A percentile compares a stretch with the other conserved stretches of the same genome.
phyloP scores from a whole-genome alignment of 257 asterid genomes.

The Solanum gandarillasii region DNA sequence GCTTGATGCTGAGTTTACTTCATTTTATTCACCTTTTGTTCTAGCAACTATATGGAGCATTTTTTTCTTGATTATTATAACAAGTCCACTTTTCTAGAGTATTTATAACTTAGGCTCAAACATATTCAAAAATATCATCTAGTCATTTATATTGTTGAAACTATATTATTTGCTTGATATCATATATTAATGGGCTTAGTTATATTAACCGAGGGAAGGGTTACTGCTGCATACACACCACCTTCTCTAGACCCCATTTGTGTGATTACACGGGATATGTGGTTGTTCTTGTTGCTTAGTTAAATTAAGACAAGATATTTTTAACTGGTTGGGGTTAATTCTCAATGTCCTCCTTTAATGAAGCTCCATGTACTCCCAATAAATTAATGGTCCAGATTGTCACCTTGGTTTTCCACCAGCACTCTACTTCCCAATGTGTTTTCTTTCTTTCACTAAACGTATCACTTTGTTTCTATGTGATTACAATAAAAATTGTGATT shows the following conservation, averaged over 20 bases:
- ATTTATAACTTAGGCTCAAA: not conserved
- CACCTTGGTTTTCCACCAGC: not conserved
- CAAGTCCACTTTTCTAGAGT: not conserved
- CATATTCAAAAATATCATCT: not conserved
- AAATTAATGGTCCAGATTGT: not conserved
- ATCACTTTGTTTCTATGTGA: not conserved
- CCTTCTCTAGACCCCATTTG: not conserved
- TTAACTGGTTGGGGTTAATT: not conserved
- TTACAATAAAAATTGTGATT: not conserved
- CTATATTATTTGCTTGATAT: not conserved
- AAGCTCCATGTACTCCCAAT: not conserved
- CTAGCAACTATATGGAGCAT: not conserved
- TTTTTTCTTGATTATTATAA: not conserved
- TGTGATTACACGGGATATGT: not conserved
- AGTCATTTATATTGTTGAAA: not conserved
- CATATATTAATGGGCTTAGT: not conserved
- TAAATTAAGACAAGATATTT: not conserved
- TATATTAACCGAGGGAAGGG: not conserved
- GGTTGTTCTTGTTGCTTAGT: not conserved
- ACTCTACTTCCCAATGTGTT: not conserved
- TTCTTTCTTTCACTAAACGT: not conserved
- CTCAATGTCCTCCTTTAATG: not conserved
- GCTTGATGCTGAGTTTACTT: not conserved
- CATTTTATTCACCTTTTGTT: not conserved
- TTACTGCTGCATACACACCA: not conserved